A percentile compares a stretch with the other conserved stretches of the same genome.
Evolutionary conservation across 306 rosid genomes (phyloP).

Genomic region (Dryas octopetala): DNA sequence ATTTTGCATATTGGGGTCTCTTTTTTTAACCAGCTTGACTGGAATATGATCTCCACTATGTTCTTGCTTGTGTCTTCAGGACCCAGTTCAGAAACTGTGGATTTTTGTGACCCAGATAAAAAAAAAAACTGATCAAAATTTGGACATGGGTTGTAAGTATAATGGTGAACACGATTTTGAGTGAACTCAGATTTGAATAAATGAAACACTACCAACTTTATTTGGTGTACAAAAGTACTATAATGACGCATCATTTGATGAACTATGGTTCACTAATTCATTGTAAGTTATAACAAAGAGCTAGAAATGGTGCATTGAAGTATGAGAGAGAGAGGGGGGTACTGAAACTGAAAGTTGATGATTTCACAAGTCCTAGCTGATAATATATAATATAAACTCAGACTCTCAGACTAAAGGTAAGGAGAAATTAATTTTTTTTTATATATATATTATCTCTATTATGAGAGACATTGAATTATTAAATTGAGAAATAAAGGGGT

Average conservation of each 20-base stretch:
- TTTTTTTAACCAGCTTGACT: constrained; percentile 95
- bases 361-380: constrained; percentile 5
- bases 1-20: constrained; percentile 85
- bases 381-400: neutral
- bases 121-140: neutral
- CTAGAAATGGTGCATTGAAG: neutral
- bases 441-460: neutral
- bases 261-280: neutral
- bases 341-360: neutral
- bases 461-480: neutral
- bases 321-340: neutral
- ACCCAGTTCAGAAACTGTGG: constrained; percentile 82
- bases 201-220: too few species aligned
- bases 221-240: too few species aligned
- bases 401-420: neutral
- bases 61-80: constrained; percentile 97
- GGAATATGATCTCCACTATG: constrained; percentile 96
- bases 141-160: neutral
- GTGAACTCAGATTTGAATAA: too few species aligned
- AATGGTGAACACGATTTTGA: too few species aligned
- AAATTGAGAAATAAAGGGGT: neutral
- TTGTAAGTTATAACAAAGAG: neutral
- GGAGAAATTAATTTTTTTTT: neutral
- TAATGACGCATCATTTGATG: too few species aligned
- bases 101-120: constrained; percentile 11